These are phyloP conservation scores for Colletotrichum liriopes DNA, from an alignment of 2,329 filamentous ascomycete genomes.

Conservation along the genomic window DNA sequence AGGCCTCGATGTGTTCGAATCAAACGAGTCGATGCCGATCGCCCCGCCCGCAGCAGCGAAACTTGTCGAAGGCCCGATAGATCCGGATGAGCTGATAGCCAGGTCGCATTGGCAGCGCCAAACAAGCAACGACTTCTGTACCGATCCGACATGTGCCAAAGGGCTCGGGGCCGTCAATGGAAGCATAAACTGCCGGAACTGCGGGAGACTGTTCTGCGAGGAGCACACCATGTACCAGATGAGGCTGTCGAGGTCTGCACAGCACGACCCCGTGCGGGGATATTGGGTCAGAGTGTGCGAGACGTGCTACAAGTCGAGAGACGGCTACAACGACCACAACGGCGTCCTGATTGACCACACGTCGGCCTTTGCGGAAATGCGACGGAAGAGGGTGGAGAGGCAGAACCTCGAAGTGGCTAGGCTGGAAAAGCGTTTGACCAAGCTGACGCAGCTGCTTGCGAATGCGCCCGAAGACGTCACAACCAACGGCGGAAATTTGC, in stretches of 20 bases:
- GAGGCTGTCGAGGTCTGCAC: constrained; percentile 91
- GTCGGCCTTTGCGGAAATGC: constrained; percentile 77
- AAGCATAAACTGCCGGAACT: constrained; percentile 93
- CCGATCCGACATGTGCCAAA: constrained; percentile 89
- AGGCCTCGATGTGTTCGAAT: constrained; percentile 93
- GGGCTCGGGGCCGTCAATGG: constrained; percentile 84
- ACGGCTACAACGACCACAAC: constrained; percentile 93
- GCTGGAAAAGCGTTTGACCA: constrained; percentile 92
- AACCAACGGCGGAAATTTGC: constrained; percentile 66
- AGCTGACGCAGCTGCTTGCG: constrained; percentile 87
- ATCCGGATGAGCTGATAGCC: constrained; percentile 93
- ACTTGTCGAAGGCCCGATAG: constrained; percentile 64
- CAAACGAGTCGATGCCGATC: constrained; percentile 78
- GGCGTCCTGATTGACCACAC: constrained; percentile 82
- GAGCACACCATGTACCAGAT: constrained; percentile 99
- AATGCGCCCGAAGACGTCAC: constrained; percentile 79
- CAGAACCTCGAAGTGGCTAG: constrained; percentile 90
- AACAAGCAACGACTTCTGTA: constrained; percentile 82
- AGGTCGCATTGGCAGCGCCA: constrained; percentile 90
- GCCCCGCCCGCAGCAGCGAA: constrained; percentile 53
- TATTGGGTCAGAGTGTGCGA: constrained; percentile 97
- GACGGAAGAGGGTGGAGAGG: constrained; percentile 85
- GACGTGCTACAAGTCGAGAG: constrained; percentile 98
- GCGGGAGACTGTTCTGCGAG: constrained; percentile 94
- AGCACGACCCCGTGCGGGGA: constrained; percentile 90